phyloP scores from a whole-genome alignment of 495 filamentous ascomycete genomes.

The Penicillium soppii region DNA sequence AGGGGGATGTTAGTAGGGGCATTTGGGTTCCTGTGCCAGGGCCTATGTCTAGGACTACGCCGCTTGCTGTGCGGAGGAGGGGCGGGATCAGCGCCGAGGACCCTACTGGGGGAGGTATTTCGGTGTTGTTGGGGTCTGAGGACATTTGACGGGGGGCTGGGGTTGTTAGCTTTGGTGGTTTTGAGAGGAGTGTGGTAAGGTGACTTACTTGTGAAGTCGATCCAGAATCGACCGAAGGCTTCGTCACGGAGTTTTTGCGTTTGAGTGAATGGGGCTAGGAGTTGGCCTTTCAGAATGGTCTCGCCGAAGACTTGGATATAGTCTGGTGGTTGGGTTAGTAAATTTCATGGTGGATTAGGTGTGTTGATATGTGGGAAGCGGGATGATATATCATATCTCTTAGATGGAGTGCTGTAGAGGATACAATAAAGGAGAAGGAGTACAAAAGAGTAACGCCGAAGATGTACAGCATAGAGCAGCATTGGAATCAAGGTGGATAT shows the following conservation, averaged over 20 bases:
- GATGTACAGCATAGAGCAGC: background rate
- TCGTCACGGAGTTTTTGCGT: conserved; percentile 36
- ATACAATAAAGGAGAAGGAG: no score
- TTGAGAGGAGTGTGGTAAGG: background rate
- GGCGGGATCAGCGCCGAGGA: conserved; percentile 41
- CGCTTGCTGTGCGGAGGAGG: conserved; percentile 33
- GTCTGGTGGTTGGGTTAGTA: conserved; percentile 21
- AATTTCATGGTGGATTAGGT: no score
- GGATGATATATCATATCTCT: background rate
- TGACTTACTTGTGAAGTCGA: conserved; percentile 36
- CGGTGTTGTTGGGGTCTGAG: conserved; percentile 8
- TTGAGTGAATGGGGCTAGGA: conserved; percentile 39
- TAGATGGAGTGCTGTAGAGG: no score
- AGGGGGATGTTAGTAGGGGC: conserved; percentile 38
- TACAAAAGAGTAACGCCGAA: background rate
- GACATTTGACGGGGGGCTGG: conserved; percentile 9
- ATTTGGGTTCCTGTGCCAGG: conserved; percentile 52
- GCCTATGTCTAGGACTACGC: conserved; percentile 49
- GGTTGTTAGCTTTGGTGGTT: background rate
- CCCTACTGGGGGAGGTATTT: conserved; percentile 7
- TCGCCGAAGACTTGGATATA: conserved; percentile 34
- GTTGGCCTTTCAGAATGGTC: conserved; percentile 34
- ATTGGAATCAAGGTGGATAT: background rate
- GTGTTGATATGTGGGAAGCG: background rate
- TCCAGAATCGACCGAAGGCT: conserved; percentile 46